Evolutionary conservation across 176 grass and related monocot genomes (phyloP).

Genomic region (Bothriochloa decipiens): DNA sequence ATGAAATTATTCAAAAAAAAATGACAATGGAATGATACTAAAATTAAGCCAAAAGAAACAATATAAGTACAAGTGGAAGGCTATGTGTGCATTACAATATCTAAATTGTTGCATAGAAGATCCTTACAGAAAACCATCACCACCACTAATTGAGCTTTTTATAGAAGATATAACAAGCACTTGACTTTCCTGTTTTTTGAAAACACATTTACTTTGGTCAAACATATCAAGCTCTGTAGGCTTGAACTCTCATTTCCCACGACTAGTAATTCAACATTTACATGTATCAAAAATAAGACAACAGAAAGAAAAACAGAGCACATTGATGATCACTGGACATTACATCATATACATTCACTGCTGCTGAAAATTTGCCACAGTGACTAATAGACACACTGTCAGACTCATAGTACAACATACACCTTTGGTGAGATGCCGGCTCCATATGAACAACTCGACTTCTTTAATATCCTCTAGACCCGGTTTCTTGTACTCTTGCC

Average conservation of each 20-base stretch:
- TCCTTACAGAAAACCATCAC: background rate
- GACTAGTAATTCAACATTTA: constrained; percentile 42
- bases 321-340: background rate
- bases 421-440: constrained; percentile 1
- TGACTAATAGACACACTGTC: background rate
- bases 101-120: background rate
- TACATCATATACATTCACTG: constrained; percentile 40
- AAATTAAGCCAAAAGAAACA: background rate
- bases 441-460: constrained; percentile 38
- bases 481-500: constrained; percentile 34
- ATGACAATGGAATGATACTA: background rate
- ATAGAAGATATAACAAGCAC: background rate
- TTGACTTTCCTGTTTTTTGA: background rate
- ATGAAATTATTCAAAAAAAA: background rate
- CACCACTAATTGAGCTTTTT: background rate
- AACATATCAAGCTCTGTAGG: constrained; percentile 7
- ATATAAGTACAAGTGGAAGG: background rate
- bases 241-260: background rate
- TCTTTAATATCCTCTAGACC: constrained; percentile 20
- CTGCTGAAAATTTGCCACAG: constrained; percentile 36
- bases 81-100: background rate
- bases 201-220: constrained; percentile 29
- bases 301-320: background rate
- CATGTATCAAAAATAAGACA: constrained; percentile 10
- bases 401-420: constrained; percentile 5